A percentile compares a stretch with the other conserved stretches of the same genome.
Evolutionary conservation across 192 early-diverging fungal genomes (phyloP).

Genomic region (Linnemannia schmuckeri): DNA sequence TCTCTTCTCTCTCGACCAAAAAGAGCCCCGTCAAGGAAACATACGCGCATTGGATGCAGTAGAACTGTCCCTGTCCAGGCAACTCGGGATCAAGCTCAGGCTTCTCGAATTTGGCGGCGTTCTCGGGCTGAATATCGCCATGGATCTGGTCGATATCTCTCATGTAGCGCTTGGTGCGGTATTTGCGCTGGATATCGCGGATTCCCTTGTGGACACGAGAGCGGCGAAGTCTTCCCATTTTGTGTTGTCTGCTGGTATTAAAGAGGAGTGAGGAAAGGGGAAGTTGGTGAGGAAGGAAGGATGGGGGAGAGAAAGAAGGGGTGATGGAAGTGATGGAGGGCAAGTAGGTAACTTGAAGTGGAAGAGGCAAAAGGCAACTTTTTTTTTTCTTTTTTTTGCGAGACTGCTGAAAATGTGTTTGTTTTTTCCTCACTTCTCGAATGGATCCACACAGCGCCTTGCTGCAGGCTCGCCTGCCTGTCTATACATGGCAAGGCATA

Average conservation of each 20-base stretch:
- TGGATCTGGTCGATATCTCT: conserved; percentile 98
- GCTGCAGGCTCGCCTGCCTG: background rate
- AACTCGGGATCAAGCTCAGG: conserved; percentile 83
- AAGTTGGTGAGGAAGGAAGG: background rate
- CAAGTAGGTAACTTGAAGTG: background rate
- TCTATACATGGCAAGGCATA: too few relatives aligned
- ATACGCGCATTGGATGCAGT: conserved; percentile 87
- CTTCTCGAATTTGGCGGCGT: conserved; percentile 71
- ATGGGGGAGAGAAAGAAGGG: conserved; percentile 1
- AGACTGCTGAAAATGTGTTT: conserved; percentile 14
- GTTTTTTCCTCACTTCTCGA: background rate
- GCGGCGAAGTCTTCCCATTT: conserved; percentile 67
- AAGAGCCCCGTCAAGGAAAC: conserved; percentile 20
- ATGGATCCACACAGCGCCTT: background rate
- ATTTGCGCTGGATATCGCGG: conserved; percentile 84
- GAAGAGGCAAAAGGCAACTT: background rate
- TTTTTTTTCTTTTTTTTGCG: conserved; percentile 33
- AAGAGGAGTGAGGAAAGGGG: background rate
- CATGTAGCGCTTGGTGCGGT: conserved; percentile 86
- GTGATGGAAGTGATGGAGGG: background rate
- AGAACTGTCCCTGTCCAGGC: conserved; percentile 92
- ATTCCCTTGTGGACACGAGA: conserved; percentile 69
- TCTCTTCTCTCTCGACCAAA: background rate
- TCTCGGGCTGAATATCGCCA: conserved; percentile 85
- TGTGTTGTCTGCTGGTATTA: background rate